Evolutionary conservation across 345 rosid species (phyloP).

Genomic region (Gossypium herbaceum): DNA sequence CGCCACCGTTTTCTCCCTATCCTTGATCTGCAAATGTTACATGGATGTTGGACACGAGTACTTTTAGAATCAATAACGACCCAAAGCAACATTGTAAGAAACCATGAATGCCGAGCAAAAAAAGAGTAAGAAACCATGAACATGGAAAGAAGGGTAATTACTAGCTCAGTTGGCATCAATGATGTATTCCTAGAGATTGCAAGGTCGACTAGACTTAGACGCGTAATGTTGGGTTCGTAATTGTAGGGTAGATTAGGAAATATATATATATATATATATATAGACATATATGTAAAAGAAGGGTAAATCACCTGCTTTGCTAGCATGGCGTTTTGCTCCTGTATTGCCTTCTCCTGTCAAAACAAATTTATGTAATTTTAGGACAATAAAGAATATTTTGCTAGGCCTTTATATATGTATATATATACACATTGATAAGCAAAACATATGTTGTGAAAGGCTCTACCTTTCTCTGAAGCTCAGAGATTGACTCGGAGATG

Average conservation of each 20-base stretch:
- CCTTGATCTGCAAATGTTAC: slow-evolving; percentile 37
- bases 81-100: no score
- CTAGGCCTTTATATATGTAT: background rate
- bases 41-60: no score
- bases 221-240: no score
- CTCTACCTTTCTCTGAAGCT: slow-evolving; percentile 70
- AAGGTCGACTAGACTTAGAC: no score
- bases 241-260: no score
- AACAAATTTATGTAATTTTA: background rate
- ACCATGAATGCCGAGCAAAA: no score
- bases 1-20: slow-evolving; percentile 53
- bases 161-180: no score
- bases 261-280: no score
- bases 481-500: slow-evolving; percentile 72
- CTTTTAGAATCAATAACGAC: no score
- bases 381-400: background rate
- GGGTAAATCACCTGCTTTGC: slow-evolving; percentile 53
- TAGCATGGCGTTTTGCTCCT: slow-evolving; percentile 64
- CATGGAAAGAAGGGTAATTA: no score
- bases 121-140: no score
- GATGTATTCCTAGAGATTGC: no score
- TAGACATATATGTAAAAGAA: background rate
- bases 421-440: background rate
- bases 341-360: slow-evolving; percentile 60
- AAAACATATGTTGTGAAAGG: background rate